Conservation (phyloP, 1,139 yeast species). For the Blastobotrys illinoisensis region DNA sequence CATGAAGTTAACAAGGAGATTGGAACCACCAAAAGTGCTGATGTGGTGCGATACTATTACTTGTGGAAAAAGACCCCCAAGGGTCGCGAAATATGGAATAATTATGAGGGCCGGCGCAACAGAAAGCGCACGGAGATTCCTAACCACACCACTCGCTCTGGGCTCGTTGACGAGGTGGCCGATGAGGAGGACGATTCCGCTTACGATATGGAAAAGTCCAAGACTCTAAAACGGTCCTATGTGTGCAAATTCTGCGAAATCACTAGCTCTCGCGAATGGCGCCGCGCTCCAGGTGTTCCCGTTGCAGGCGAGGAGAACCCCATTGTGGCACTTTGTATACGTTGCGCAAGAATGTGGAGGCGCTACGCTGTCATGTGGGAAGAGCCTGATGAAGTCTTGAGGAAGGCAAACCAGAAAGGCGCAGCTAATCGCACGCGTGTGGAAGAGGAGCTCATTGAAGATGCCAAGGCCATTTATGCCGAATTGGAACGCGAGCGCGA, state of each 20-base stretch:
- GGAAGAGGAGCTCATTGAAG: conserved; percentile 69
- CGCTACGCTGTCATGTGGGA: conserved; percentile 90
- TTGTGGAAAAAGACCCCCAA: conserved; percentile 82
- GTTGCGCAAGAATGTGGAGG: conserved; percentile 92
- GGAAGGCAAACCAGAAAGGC: conserved; percentile 41
- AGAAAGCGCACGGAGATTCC: conserved; percentile 37
- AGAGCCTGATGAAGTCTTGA: conserved; percentile 62
- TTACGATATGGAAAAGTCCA: conserved; percentile 50
- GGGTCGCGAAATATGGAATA: conserved; percentile 80
- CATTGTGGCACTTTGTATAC: conserved; percentile 59
- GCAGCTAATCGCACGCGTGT: conserved; percentile 54
- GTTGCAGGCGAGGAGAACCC: conserved; percentile 37
- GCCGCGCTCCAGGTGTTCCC: conserved; percentile 58
- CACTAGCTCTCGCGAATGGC: conserved; percentile 56
- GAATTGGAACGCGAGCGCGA: conserved; percentile 39
- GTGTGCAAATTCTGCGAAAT: conserved; percentile 65
- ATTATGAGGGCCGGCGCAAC: conserved; percentile 57
- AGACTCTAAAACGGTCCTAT: conserved; percentile 36
- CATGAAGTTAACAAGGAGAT: conserved; percentile 68
- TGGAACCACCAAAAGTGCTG: conserved; percentile 61
- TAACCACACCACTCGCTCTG: conserved; percentile 22
- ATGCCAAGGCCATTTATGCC: conserved; percentile 52
- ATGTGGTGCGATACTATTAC: conserved; percentile 80
- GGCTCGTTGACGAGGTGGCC: conserved; percentile 47
- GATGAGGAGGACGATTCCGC: conserved; percentile 69